Conservation (phyloP, 2,329 filamentous ascomycete genomes). For the Calcarisporium arbuscula region DNA sequence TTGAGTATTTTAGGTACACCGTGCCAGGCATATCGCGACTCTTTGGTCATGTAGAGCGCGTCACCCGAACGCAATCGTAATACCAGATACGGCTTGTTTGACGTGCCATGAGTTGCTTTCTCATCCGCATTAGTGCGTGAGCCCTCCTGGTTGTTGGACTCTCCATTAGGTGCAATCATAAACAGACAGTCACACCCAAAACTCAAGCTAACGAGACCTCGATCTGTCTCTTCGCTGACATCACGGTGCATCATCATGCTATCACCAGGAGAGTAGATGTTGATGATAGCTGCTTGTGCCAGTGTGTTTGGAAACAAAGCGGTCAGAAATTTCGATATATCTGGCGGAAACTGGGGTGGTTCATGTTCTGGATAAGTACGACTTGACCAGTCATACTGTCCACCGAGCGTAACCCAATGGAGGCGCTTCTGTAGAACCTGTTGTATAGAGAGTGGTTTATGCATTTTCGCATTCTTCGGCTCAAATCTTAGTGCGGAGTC, state of each 20-base stretch:
- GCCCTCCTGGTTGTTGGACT: conserved; percentile 15
- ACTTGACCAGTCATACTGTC: conserved; percentile 93
- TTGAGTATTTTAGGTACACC: conserved; percentile 82
- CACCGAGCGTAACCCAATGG: conserved; percentile 90
- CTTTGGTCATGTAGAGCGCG: conserved; percentile 80
- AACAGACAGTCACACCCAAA: conserved; percentile 89
- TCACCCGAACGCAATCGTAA: conserved; percentile 77
- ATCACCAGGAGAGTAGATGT: conserved; percentile 85
- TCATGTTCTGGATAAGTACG: conserved; percentile 68
- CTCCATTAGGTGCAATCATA: conserved; percentile 61
- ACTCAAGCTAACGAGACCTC: conserved; percentile 76
- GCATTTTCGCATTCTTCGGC: conserved; percentile 67
- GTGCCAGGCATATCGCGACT: conserved; percentile 87
- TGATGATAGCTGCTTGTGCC: conserved; percentile 87
- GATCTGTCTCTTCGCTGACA: conserved; percentile 77
- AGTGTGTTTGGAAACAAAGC: conserved; percentile 68
- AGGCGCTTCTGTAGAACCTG: conserved; percentile 73
- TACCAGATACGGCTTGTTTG: conserved; percentile 45
- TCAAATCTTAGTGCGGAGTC: conserved; percentile 47
- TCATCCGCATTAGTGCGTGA: conserved; percentile 8
- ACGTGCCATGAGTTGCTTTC: not conserved
- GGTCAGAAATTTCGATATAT: conserved; percentile 63
- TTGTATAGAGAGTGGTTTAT: conserved; percentile 64
- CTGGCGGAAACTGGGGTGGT: conserved; percentile 67
- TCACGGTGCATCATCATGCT: conserved; percentile 91